Evolutionary conservation across 768 basidiomycete species (phyloP).

Genomic region (Pleurotus eryngii): DNA sequence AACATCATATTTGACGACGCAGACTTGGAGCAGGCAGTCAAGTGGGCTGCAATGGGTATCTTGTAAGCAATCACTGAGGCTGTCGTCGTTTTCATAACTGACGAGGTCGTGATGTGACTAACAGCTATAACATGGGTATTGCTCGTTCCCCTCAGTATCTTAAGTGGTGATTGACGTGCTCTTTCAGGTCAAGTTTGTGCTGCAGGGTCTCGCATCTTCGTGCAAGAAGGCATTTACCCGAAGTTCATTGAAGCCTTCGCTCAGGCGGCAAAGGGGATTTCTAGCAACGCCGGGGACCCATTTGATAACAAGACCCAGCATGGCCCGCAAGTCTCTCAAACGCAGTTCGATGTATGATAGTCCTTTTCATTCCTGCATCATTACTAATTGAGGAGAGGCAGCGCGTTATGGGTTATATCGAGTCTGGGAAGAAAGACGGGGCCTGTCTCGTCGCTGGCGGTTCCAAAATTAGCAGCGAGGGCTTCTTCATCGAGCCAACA

Average conservation of each 20-base stretch:
- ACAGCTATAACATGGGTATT: conserved; percentile 27
- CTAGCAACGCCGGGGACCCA: conserved; percentile 56
- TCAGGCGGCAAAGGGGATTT: conserved; percentile 44
- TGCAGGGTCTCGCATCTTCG: conserved; percentile 79
- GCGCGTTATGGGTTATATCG: conserved; percentile 78
- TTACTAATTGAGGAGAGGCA: conserved; percentile 19
- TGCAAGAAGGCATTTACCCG: conserved; percentile 79
- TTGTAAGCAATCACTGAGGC: conserved; percentile 40
- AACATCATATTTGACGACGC: conserved; percentile 65
- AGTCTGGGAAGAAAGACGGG: conserved; percentile 69
- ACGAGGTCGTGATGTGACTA: not conserved
- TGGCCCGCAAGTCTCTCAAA: conserved; percentile 70
- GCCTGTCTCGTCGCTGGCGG: conserved; percentile 69
- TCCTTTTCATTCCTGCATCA: not conserved
- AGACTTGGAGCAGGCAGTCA: conserved; percentile 58
- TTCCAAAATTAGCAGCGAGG: conserved; percentile 42
- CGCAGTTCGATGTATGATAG: conserved; percentile 56
- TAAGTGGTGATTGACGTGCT: conserved; percentile 36
- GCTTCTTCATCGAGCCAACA: conserved; percentile 73
- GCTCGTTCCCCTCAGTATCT: not conserved
- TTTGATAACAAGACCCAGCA: conserved; percentile 54
- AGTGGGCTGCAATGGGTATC: conserved; percentile 64
- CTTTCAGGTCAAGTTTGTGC: conserved; percentile 74
- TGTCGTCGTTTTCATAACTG: too few relatives aligned
- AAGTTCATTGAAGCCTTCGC: conserved; percentile 61